phyloP scores from a whole-genome alignment of 345 rosid species.

The Aquilaria sinensis region DNA sequence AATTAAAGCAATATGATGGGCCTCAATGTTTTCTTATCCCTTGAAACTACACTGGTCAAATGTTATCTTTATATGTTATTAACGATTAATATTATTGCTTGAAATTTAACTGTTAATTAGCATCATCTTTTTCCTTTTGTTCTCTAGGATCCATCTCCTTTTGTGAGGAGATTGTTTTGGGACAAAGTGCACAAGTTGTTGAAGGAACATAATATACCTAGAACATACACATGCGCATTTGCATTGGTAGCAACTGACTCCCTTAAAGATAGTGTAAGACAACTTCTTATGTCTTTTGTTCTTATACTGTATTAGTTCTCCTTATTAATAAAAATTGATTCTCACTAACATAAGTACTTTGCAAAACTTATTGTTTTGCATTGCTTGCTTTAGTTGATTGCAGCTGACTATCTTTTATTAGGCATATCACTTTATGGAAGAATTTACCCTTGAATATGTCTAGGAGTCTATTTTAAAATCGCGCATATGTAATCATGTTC shows the following conservation, averaged over 20 bases:
- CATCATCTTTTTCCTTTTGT: neutral
- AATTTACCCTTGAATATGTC: slow-evolving; percentile 48
- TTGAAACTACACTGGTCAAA: too few species aligned
- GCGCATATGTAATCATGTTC: slow-evolving; percentile 67
- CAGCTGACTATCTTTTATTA: slow-evolving; percentile 25
- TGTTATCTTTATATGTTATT: too few species aligned
- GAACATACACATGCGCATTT: slow-evolving; percentile 80
- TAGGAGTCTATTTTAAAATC: slow-evolving; percentile 39
- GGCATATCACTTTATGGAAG: slow-evolving; percentile 65
- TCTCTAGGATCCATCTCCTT: slow-evolving; percentile 57
- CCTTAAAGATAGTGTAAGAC: slow-evolving; percentile 52
- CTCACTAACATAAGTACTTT: slow-evolving; percentile 7
- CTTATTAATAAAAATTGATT: neutral
- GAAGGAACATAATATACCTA: slow-evolving; percentile 57
- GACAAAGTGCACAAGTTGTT: slow-evolving; percentile 57
- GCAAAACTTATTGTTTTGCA: neutral
- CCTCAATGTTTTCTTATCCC: too few species aligned
- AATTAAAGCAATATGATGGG: too few species aligned
- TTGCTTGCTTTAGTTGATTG: slow-evolving; percentile 9
- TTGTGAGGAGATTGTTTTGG: slow-evolving; percentile 49
- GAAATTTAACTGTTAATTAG: too few species aligned
- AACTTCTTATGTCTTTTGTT: slow-evolving; percentile 8
- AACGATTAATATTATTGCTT: too few species aligned
- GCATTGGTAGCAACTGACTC: slow-evolving; percentile 50
- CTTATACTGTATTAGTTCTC: neutral